Base-by-base conservation (phyloP, 306 rosid species). In the Prunus padus region DNA sequence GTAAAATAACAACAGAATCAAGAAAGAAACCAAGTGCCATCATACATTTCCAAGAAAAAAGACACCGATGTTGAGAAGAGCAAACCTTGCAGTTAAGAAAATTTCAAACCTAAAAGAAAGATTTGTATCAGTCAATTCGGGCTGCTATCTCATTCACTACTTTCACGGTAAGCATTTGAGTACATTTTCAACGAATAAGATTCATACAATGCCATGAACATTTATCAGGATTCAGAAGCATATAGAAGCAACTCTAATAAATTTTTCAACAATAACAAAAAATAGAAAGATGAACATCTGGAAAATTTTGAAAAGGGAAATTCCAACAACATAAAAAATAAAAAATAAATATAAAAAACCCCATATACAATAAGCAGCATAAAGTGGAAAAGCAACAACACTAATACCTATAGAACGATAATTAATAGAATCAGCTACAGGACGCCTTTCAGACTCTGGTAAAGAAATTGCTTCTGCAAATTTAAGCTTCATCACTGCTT, bases 391-490 rank as follows among this genome's bases (percentile, higher is more conserved):
- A 65, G 55, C 26, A 71, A 77, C 30, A 73, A 68, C 28, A 86
- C 73, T 8, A 80, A 78, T 91, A 95, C 99, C 99, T 89, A 95
- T 84, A 22, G 93, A 67, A 66, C 0, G 97, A 77, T 76, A 89
- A 86, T 89, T 90, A 49, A 90, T 85, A 86, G 97, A 82, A 47
- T 92, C 95, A 44, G 89, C 91, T 47, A 89, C 71, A 28, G 90
- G 84, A 59, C 75, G 89, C 86, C 82, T 90, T 80, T 90, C 75
- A 57, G 91, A 80, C 78, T 81, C 84, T 50, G 99, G 93, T 65
- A 76, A 86, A 79, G 96, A 70, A 83, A 92, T 90, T 78, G 96
- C 99, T 84, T 96, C 98, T 77, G 91, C 99, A 89, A 92, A 92
- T 82, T 92, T 92, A 80, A 92, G 93, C 69, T 96, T 92, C 96